Evolutionary conservation across 2,329 filamentous ascomycete genomes (phyloP).

Genomic region (Aspergillus quadrilineatus): DNA sequence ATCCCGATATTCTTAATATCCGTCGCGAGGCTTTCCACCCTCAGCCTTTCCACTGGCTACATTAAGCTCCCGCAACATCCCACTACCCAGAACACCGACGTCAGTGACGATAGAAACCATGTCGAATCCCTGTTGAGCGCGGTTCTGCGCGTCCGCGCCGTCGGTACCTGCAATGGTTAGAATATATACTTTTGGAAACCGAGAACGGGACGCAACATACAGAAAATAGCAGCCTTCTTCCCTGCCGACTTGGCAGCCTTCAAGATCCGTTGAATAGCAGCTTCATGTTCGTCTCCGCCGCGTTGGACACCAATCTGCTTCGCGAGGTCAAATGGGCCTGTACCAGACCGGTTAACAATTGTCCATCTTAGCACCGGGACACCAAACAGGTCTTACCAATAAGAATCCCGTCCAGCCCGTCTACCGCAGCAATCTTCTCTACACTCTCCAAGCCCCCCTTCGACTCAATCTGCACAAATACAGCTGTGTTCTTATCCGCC

Average conservation of each 20-base stretch:
- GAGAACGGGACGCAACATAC: conserved; percentile 24
- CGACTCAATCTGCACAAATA: conserved; percentile 46
- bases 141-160: conserved; percentile 35
- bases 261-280: conserved; percentile 38
- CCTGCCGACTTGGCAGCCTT: conserved; percentile 35
- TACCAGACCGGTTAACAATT: not conserved
- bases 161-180: conserved; percentile 27
- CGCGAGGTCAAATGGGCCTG: conserved; percentile 38
- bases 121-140: conserved; percentile 40
- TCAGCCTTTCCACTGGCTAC: conserved; percentile 28
- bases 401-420: conserved; percentile 43
- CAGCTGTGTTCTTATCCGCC: conserved; percentile 33
- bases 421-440: conserved; percentile 44
- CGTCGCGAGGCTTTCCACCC: not conserved
- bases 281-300: conserved; percentile 40
- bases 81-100: conserved; percentile 30
- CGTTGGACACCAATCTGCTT: conserved; percentile 40
- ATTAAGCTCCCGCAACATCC: conserved; percentile 27
- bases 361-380: too few relatives aligned
- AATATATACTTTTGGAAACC: not conserved
- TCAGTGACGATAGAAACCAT: conserved; percentile 44
- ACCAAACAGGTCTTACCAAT: conserved; percentile 28
- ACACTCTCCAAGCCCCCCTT: conserved; percentile 42
- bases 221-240: conserved; percentile 46
- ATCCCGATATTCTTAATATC: not conserved